Percentiles rank a stretch among this genome's conserved stretches.
phyloP scores from a whole-genome alignment of 2,329 filamentous ascomycete genomes.

The Anisogramma anomala region DNA sequence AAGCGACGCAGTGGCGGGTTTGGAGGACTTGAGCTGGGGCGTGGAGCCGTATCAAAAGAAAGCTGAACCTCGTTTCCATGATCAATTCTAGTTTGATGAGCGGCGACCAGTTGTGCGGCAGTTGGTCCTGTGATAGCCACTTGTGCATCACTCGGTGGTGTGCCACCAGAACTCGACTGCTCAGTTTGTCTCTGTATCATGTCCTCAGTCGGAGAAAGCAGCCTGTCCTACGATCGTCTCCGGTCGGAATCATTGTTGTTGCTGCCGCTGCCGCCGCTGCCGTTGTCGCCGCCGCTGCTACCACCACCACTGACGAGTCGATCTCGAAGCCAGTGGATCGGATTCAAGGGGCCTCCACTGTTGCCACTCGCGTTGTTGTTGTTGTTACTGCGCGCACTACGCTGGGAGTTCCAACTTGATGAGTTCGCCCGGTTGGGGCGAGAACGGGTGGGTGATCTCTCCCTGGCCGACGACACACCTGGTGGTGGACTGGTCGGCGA shows the following conservation, averaged over 20 bases:
- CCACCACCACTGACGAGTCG: constrained; percentile 12
- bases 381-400: constrained; percentile 1
- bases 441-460: constrained; percentile 8
- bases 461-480: constrained; percentile 7
- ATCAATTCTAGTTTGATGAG: no score
- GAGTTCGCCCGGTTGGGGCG: constrained; percentile 3
- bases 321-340: constrained; percentile 19
- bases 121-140: background rate
- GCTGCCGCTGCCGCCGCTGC: background rate
- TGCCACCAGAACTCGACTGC: background rate
- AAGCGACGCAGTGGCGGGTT: background rate
- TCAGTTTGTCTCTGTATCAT: background rate
- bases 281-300: background rate
- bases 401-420: constrained; percentile 2
- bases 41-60: background rate
- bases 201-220: background rate
- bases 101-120: background rate
- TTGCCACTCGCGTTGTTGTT: constrained; percentile 3
- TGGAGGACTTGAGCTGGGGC: background rate
- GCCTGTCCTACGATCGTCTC: constrained; percentile 11
- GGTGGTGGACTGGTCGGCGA: constrained; percentile 12
- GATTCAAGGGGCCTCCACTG: constrained; percentile 9
- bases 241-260: background rate
- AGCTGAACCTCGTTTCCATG: background rate
- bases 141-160: background rate